phyloP scores from a whole-genome alignment of 768 basidiomycete species.

The Exidia glandulosa region DNA sequence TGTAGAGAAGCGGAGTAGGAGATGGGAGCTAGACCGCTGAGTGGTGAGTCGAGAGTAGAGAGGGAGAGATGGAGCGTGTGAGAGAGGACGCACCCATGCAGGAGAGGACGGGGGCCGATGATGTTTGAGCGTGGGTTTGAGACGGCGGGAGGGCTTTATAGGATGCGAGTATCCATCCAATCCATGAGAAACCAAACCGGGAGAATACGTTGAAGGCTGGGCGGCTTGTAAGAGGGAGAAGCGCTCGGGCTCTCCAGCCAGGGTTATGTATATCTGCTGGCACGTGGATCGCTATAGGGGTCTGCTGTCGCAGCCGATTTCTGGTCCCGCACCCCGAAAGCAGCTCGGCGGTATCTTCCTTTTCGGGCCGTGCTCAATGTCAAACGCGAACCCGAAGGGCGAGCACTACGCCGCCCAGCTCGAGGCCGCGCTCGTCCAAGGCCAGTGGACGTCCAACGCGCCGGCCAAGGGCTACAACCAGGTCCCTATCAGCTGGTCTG shows the following conservation, averaged over 20 bases:
- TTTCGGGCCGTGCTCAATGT: too few relatives aligned
- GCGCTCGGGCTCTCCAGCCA: too few relatives aligned
- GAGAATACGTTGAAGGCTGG: not conserved
- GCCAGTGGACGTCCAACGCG: constrained; percentile 51
- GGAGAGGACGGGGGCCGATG: not conserved
- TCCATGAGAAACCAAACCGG: not conserved
- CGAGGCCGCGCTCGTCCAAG: constrained; percentile 55
- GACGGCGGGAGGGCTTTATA: not conserved
- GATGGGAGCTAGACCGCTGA: not conserved
- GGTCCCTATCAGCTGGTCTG: constrained; percentile 52
- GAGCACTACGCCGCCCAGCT: constrained; percentile 73
- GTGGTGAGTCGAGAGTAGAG: not conserved
- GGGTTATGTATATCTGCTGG: not conserved
- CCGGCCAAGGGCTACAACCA: constrained; percentile 56
- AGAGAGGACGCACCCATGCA: not conserved
- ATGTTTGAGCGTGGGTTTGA: not conserved
- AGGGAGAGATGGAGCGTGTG: not conserved
- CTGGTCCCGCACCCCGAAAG: too few relatives aligned
- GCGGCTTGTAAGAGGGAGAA: not conserved
- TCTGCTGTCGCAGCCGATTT: too few relatives aligned
- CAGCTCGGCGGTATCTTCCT: too few relatives aligned
- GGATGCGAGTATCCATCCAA: not conserved
- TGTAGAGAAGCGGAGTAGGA: not conserved
- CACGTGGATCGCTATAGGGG: too few relatives aligned
- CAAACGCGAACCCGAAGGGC: constrained; percentile 44